These are phyloP conservation scores for Ophiosphaerella herpotricha DNA, from an alignment of 2,329 filamentous ascomycete genomes.

Conservation along the genomic window DNA sequence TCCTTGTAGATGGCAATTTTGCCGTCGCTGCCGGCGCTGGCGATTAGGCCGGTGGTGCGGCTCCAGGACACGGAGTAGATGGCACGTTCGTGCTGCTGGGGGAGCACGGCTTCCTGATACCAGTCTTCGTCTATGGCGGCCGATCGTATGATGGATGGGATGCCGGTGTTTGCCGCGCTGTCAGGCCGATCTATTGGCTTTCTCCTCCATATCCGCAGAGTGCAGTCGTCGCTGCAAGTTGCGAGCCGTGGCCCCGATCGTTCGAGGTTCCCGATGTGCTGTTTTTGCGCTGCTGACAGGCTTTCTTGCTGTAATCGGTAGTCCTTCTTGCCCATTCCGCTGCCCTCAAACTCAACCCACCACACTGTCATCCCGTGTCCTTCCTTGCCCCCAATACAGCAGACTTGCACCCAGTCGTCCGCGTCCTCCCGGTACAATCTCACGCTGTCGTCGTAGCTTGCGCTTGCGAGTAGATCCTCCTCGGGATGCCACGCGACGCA, in stretches of 20 bases:
- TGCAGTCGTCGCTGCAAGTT: conserved; percentile 84
- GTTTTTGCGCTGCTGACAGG: conserved; percentile 38
- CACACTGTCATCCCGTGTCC: conserved; percentile 88
- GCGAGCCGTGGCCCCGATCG: conserved; percentile 64
- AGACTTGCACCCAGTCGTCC: conserved; percentile 93
- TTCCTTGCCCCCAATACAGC: conserved; percentile 78
- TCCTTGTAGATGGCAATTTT: conserved; percentile 31
- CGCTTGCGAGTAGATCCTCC: conserved; percentile 77
- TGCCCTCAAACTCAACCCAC: conserved; percentile 72
- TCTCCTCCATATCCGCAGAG: conserved; percentile 78
- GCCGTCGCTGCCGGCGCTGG: conserved; percentile 82
- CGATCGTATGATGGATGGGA: conserved; percentile 89
- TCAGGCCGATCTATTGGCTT: conserved; percentile 58
- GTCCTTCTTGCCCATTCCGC: conserved; percentile 39
- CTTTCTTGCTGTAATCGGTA: conserved; percentile 29
- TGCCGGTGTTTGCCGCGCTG: conserved; percentile 59
- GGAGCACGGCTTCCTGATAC: conserved; percentile 76
- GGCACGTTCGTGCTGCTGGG: conserved; percentile 74
- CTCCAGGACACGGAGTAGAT: conserved; percentile 90
- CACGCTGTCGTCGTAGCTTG: conserved; percentile 93
- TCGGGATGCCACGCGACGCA: conserved; percentile 89
- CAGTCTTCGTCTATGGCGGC: conserved; percentile 77
- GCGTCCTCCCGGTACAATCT: conserved; percentile 86
- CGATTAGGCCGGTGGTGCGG: conserved; percentile 72
- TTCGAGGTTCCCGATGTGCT: conserved; percentile 45